Base-by-base conservation (phyloP, 495 filamentous ascomycete species). In the Daldinia grandis region DNA sequence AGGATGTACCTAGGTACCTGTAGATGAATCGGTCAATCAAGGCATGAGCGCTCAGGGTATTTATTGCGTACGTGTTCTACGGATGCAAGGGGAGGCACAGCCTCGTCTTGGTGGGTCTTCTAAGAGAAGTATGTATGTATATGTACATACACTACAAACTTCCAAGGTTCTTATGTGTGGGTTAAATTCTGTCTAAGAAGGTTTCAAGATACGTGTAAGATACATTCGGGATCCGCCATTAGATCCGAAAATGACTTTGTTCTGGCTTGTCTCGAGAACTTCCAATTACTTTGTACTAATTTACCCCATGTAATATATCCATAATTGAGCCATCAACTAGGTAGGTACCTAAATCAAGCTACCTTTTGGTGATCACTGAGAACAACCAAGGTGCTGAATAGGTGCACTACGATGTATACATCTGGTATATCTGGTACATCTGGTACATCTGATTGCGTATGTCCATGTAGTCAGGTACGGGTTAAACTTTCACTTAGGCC, bases 61-160 rank as follows among this genome's bases (percentile, higher is more conserved):
- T 17, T 24, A 1, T 54, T 59, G 58, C 62, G 51, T 71, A 70
- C 68, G 63, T 63, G 62, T 70, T 62, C 66, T 61, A 27, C 61
- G 56, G 58, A 58, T 66, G 63, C 58, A 66, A 71, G 63, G 69
- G 62, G 63, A 63, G 38, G 54, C 69, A 71, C 63, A 71, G 69
- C 69, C 69, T 71, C 69, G 54, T 63, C 24, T 15, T 6, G 12
- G 68, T 65, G 68, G 68, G 44, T 59, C 58, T 53, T 15, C 9
- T 56, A 53, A 53, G 44, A 28, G 27, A 6, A 53, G 12, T 51
- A 25, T 3, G 1, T 54, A 28, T 5, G 28, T 53, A 14, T 6
- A 28, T 53, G 25, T 53, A 25, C 49, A 25, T 27, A 53, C 1
- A 47, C n/a, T 7, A 33, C 19, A 58, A 37, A 40, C 19, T 47